Conservation (phyloP, 2,329 filamentous ascomycete genomes). For the Penicillium griseofulvum region DNA sequence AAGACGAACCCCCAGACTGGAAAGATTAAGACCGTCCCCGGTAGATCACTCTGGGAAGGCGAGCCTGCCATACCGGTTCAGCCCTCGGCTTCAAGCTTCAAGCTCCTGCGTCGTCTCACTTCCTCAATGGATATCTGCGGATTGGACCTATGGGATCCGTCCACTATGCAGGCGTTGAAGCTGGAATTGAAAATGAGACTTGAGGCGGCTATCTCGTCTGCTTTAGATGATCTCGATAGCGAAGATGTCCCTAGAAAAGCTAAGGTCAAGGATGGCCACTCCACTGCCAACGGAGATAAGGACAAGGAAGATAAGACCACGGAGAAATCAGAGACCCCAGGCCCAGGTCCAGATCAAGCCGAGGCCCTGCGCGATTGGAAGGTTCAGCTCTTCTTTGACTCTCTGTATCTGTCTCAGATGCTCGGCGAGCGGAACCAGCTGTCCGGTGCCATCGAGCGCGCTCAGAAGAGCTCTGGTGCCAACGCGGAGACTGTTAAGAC, state of each 20-base stretch:
- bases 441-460: constrained; percentile 47
- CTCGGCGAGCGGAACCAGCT: constrained; percentile 41
- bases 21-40: constrained; percentile 53
- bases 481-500: constrained; percentile 51
- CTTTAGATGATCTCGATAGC: constrained; percentile 22
- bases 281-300: not conserved
- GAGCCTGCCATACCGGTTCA: constrained; percentile 71
- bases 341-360: not conserved
- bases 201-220: constrained; percentile 21
- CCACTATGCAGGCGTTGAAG: constrained; percentile 65
- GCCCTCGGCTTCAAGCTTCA: constrained; percentile 72
- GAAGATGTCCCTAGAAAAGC: not conserved
- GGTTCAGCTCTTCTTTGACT: constrained; percentile 41
- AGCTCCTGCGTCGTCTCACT: constrained; percentile 65
- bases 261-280: not conserved
- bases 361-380: constrained; percentile 32
- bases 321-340: not conserved
- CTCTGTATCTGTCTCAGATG: constrained; percentile 32
- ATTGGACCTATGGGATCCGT: constrained; percentile 75
- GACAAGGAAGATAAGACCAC: constrained; percentile 1
- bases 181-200: constrained; percentile 53
- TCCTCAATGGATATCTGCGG: constrained; percentile 68
- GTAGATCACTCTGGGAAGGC: constrained; percentile 76
- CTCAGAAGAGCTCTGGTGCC: constrained; percentile 49
- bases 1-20: constrained; percentile 18